phyloP scores from a whole-genome alignment of 805 yeast species.

The Kuraishia capsulata region DNA sequence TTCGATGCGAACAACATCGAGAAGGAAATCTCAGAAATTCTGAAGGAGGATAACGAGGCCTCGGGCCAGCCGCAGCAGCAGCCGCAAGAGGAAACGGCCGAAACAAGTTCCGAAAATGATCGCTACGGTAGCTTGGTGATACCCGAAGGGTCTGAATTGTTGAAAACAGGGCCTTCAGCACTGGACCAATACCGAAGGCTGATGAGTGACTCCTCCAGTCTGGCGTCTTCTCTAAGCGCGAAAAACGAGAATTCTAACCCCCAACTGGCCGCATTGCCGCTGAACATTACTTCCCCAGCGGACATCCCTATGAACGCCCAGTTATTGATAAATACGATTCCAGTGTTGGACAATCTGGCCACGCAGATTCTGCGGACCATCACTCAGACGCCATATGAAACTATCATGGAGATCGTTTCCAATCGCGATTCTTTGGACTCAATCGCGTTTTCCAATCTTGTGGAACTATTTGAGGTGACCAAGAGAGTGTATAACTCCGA shows the following conservation, averaged over 20 bases:
- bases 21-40: not conserved
- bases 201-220: conserved; percentile 9
- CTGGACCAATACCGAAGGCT: conserved; percentile 6
- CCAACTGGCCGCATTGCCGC: conserved; percentile 52
- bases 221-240: conserved; percentile 13
- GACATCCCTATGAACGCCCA: conserved; percentile 54
- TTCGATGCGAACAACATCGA: not conserved
- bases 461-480: conserved; percentile 72
- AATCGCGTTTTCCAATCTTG: conserved; percentile 53
- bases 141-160: conserved; percentile 24
- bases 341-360: conserved; percentile 73
- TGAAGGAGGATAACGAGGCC: not conserved
- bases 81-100: too few species aligned
- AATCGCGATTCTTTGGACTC: conserved; percentile 58
- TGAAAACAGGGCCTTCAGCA: conserved; percentile 11
- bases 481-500: conserved; percentile 57
- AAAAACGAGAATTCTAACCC: conserved; percentile 18
- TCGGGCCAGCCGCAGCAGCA: too few species aligned
- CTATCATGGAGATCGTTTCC: conserved; percentile 61
- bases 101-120: too few species aligned
- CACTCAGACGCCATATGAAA: conserved; percentile 68
- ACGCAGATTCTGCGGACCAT: conserved; percentile 70
- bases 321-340: conserved; percentile 56
- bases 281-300: conserved; percentile 47
- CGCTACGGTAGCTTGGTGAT: conserved; percentile 20